A percentile compares a stretch with the other conserved stretches of the same genome.
These are phyloP conservation scores for Aspergillus intermedius DNA, from an alignment of 2,329 filamentous ascomycete species.

Conservation along the genomic window DNA sequence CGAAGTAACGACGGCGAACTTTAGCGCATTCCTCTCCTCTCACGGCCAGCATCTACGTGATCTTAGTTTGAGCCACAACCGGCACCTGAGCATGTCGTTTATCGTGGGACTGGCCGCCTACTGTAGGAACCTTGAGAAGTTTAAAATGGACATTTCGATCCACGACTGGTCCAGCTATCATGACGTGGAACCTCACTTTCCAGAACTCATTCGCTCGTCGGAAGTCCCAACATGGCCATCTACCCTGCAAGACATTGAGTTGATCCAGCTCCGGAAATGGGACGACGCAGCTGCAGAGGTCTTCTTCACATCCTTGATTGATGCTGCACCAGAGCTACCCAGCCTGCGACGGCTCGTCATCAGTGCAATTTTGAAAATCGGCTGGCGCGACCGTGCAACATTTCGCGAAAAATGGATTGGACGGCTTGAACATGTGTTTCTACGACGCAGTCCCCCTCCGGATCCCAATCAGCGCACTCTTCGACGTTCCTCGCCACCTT, in stretches of 20 bases:
- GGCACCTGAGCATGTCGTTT: slow-evolving; percentile 69
- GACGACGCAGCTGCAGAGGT: slow-evolving; percentile 61
- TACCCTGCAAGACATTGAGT: slow-evolving; percentile 62
- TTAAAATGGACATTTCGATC: slow-evolving; percentile 74
- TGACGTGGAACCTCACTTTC: slow-evolving; percentile 70
- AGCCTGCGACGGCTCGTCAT: slow-evolving; percentile 65
- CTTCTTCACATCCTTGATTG: slow-evolving; percentile 72
- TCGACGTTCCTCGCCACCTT: slow-evolving; percentile 6
- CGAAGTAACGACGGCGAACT: slow-evolving; percentile 60
- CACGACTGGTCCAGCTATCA: slow-evolving; percentile 62
- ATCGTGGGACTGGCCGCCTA: slow-evolving; percentile 57
- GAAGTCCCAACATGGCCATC: slow-evolving; percentile 74
- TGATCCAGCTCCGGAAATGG: slow-evolving; percentile 73
- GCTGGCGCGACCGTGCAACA: slow-evolving; percentile 73
- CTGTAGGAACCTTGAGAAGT: slow-evolving; percentile 63
- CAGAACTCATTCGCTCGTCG: slow-evolving; percentile 50
- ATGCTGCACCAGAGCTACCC: slow-evolving; percentile 60
- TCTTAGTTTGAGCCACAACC: slow-evolving; percentile 70
- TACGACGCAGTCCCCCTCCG: slow-evolving; percentile 28
- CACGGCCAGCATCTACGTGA: slow-evolving; percentile 62
- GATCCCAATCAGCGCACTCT: slow-evolving; percentile 23
- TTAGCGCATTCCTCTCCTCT: slow-evolving; percentile 59
- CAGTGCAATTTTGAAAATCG: slow-evolving; percentile 69
- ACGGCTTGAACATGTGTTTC: slow-evolving; percentile 53
- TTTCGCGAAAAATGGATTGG: slow-evolving; percentile 72